Base-by-base conservation (phyloP, 2,329 filamentous ascomycete species). In the Sphaerulina populicola region DNA sequence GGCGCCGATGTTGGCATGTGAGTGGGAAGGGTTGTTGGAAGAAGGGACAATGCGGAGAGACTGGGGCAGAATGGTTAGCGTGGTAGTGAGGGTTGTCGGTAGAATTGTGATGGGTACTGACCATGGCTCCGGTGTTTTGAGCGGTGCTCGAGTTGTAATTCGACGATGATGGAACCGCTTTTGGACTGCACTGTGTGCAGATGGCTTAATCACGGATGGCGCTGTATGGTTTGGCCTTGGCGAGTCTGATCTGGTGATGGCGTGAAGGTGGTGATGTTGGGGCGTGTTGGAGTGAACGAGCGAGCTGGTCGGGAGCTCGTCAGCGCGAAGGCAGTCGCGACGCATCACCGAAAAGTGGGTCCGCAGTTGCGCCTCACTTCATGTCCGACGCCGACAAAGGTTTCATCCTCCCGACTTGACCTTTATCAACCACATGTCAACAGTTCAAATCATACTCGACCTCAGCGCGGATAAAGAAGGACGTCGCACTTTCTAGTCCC, bases 31-130 rank as follows among this genome's bases (percentile, higher is more conserved):
- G 75, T 91, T 80, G 60, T 75, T 67, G 63, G 82, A 71, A 55
- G 81, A 69, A 67, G 93, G 93, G 61, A 88, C 81, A 73, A 98
- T 86, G 74, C 89, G 88, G 79, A 97, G 86, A 46, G 66, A 60
- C 66, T 68, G 60, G 18, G 21, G 8, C 10, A 12, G 33, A 14
- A 23, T 11, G 40, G 47, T 56, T 51, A 54, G 54, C 12, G 14
- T 29, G 27, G 36, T 50, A 38, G 5, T n/a, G 6, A 21, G 12
- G 21, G 6, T 12, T 12, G 30, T 14, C 4, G 14, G 30, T 8
- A 21, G 44, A 46, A 42, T 10, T n/a, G 4, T 8, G 41, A 37
- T 42, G 48, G 2, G 29, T 21, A 36, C 44, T n/a, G 33, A 55
- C 52, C 52, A 55, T 55, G 48, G 23, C 51, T 45, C 15, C 30